Conservation (phyloP, 805 yeast species). For the Kodamaea neixiangensis region DNA sequence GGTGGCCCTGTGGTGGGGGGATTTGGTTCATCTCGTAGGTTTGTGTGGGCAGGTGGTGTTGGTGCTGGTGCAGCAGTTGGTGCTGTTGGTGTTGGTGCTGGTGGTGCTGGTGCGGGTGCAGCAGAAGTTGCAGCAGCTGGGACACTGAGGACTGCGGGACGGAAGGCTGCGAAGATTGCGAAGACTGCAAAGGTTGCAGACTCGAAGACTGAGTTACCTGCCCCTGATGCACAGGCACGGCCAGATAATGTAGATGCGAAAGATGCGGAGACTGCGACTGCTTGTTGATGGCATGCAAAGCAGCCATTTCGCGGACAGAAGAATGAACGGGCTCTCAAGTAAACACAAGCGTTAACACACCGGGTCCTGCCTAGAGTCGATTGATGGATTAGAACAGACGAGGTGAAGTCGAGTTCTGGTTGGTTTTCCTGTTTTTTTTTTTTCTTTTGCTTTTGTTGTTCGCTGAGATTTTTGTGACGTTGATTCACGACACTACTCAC, state of each 20-base stretch:
- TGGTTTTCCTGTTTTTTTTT: conserved; percentile 1
- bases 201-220: no score
- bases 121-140: not conserved
- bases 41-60: conserved; percentile 1
- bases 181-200: not conserved
- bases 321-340: not conserved
- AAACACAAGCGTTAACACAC: not conserved
- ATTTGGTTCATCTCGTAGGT: conserved; percentile 13
- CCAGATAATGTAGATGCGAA: conserved; percentile 4
- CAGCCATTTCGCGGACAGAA: conserved; percentile 7
- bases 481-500: not conserved
- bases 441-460: conserved; percentile 4
- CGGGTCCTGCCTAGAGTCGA: not conserved
- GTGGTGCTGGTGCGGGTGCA: conserved; percentile 1
- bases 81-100: conserved; percentile 4
- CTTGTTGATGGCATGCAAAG: conserved; percentile 11
- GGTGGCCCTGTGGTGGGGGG: conserved; percentile 9
- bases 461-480: not conserved
- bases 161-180: no score
- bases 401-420: not conserved
- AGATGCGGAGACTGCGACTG: conserved; percentile 10
- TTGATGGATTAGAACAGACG: not conserved
- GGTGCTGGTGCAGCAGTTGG: not conserved
- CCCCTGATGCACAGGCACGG: not conserved
- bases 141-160: no score